Evolutionary conservation across 768 basidiomycete genomes (phyloP), one percentile per base, ranked within the genome.

Genomic region (Pleurotus cornucopiae): DNA sequence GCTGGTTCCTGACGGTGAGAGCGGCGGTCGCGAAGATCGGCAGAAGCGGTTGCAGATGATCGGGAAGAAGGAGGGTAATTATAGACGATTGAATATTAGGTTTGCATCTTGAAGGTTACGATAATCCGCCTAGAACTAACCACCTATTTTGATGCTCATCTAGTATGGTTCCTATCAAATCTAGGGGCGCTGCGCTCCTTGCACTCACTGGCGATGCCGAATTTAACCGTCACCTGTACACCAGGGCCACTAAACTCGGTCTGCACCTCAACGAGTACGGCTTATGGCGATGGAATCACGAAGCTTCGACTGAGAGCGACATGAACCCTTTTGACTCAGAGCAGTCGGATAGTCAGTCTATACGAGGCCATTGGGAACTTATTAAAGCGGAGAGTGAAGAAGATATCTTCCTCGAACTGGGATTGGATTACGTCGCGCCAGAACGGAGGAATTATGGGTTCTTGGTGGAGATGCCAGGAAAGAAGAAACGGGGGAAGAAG

Each of bases 221-320:
- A 21, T 85, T 86, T 63, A 66, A 70, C 41, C 67, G 70, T 48
- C 68, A 76, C 41, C 57, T 81, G 1, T 72, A 73, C 30, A 63
- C 60, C 18, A 69, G 71, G 39, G 88, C 87, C 0, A 52, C 62
- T 5, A 70, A 68, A 44, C 61, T 73, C 2, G 80, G 78, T 13
- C 61, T 86, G 62, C 70, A 76, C 34, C 71, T 89, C 25, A 79
- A 85, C 60, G 82, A 84, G 60, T 80, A 73, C 59, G 88, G 87
- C 11, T 69, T 89, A 3, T 89, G 88, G 88, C 72, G 68, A 49
- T 86, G 83, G 82, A 69, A 67, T 30, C 59, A 54, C 46, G 57
- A 58, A 21, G 55, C 30, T 13, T n/a, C 14, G 6, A 6, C 41
- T 26, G 38, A 58, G 47, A 46, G 21, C 58, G 58, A 47, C 9